These are phyloP conservation scores for Colletotrichum chlorophyti DNA, from an alignment of 2,329 filamentous ascomycete species.

Conservation along the genomic window DNA sequence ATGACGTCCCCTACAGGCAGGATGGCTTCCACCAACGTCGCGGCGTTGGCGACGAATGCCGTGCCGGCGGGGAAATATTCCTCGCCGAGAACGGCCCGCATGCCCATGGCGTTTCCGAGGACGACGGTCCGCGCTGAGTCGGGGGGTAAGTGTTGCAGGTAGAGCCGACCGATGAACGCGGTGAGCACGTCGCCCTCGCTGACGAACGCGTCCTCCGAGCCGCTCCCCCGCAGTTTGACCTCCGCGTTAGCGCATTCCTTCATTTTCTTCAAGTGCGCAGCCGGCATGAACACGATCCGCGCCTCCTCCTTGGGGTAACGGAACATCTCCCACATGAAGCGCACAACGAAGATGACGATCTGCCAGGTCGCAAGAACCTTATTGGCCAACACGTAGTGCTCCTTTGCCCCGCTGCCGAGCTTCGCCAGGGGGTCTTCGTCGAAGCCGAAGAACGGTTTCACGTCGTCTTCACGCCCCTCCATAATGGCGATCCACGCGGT, in stretches of 20 bases:
- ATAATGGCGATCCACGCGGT: conserved; percentile 53
- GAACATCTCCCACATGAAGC: not conserved
- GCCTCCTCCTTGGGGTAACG: not conserved
- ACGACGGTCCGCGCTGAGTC: conserved; percentile 30
- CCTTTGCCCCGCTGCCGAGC: not conserved
- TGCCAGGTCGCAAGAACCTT: not conserved
- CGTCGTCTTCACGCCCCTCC: conserved; percentile 45
- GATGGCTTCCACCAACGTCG: conserved; percentile 29
- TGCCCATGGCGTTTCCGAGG: conserved; percentile 28
- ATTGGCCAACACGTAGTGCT: not conserved
- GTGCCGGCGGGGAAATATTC: not conserved
- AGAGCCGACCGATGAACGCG: conserved; percentile 42
- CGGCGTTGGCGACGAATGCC: not conserved
- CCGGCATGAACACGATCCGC: not conserved
- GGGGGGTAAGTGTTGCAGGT: not conserved
- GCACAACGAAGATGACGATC: not conserved
- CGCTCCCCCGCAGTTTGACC: not conserved
- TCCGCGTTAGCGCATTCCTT: conserved; percentile 33
- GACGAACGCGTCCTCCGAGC: conserved; percentile 40
- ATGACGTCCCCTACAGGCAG: conserved; percentile 25
- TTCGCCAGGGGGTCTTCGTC: conserved; percentile 41
- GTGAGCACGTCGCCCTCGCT: conserved; percentile 52
- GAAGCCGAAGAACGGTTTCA: conserved; percentile 41
- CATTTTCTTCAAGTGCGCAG: not conserved
- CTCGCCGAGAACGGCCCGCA: not conserved